A percentile compares a stretch with the other conserved stretches of the same genome.
These are phyloP conservation scores for Acer negundo DNA, from an alignment of 345 rosid genomes.

Conservation along the genomic window DNA sequence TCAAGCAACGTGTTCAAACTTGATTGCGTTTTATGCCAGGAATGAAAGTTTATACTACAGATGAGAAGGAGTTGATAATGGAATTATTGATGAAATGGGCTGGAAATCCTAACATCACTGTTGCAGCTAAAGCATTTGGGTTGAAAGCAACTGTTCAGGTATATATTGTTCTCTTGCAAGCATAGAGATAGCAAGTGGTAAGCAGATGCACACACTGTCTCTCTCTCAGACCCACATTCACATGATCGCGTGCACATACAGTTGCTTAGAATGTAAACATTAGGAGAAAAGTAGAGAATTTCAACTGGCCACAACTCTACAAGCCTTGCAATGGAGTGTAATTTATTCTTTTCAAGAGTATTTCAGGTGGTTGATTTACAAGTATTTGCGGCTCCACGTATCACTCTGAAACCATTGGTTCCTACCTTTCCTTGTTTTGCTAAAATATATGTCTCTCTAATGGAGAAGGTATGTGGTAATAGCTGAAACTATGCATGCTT, in stretches of 20 bases:
- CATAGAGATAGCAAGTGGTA: background rate
- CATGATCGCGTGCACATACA: background rate
- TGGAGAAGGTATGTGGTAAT: slow-evolving; percentile 73
- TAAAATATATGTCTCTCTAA: slow-evolving; percentile 81
- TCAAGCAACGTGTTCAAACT: background rate
- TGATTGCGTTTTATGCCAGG: slow-evolving; percentile 44
- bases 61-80: slow-evolving; percentile 95
- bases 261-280: background rate
- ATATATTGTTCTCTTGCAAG: slow-evolving; percentile 10
- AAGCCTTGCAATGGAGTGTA: background rate
- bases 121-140: slow-evolving; percentile 88
- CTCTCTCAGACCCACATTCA: background rate
- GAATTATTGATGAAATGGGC: slow-evolving; percentile 91
- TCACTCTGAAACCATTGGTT: slow-evolving; percentile 90
- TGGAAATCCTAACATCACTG: slow-evolving; percentile 76
- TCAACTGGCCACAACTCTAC: background rate
- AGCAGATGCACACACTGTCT: background rate
- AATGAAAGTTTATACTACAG: slow-evolving; percentile 87
- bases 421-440: slow-evolving; percentile 95
- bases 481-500: background rate
- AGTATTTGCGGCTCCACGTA: slow-evolving; percentile 87
- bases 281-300: background rate
- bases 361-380: slow-evolving; percentile 90
- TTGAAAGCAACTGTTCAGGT: slow-evolving; percentile 88
- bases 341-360: slow-evolving; percentile 16